Conservation (phyloP, 805 yeast species). For the Hanseniaspora clermontiae region DNA sequence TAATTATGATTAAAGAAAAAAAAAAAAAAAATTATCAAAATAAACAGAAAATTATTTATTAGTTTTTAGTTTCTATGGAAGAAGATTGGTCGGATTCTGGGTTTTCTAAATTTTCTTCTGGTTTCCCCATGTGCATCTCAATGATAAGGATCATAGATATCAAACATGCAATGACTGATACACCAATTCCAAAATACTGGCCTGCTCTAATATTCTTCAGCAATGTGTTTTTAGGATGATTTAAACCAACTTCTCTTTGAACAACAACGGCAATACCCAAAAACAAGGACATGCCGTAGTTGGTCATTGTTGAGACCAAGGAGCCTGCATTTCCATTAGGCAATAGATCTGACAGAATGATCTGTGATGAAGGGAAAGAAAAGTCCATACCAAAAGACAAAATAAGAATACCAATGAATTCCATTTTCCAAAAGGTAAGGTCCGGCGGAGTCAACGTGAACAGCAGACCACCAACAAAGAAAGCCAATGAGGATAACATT, state of each 20-base stretch:
- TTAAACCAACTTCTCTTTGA: conserved; percentile 31
- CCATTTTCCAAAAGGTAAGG: conserved; percentile 38
- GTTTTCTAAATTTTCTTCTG: neutral
- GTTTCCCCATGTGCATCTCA: neutral
- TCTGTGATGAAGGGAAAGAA: conserved; percentile 63
- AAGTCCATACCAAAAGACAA: conserved; percentile 66
- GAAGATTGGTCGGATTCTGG: neutral
- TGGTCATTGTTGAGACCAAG: conserved; percentile 54
- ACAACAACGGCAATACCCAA: conserved; percentile 62
- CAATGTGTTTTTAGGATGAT: conserved; percentile 16
- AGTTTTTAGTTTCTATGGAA: neutral
- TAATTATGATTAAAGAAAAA: neutral
- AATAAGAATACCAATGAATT: conserved; percentile 44
- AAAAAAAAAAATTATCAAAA: neutral
- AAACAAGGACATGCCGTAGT: conserved; percentile 59
- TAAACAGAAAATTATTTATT: neutral
- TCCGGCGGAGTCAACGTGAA: conserved; percentile 19
- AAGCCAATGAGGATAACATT: conserved; percentile 39
- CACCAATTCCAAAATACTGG: conserved; percentile 47
- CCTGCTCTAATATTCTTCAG: conserved; percentile 45
- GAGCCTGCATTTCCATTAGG: conserved; percentile 65
- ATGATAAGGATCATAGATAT: neutral
- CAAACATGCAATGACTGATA: conserved; percentile 27
- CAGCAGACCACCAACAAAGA: conserved; percentile 42
- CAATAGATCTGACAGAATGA: conserved; percentile 45